Conservation (phyloP, 345 rosid genomes). For the Rhodamnia rubescens region DNA sequence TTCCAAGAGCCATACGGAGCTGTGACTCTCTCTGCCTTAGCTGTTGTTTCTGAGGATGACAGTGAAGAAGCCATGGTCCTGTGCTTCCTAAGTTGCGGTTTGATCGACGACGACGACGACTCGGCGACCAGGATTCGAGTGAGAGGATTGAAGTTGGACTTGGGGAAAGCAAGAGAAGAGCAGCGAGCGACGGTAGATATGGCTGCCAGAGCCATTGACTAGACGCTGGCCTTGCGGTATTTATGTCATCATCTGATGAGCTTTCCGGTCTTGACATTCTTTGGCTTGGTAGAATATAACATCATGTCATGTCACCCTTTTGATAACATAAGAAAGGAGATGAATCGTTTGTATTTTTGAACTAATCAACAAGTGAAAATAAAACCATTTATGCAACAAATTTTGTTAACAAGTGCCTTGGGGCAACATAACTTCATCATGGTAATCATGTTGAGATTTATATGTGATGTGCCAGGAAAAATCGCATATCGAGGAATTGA, state of each 20-base stretch:
- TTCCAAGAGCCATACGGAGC: slow-evolving; percentile 94
- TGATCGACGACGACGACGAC: neutral
- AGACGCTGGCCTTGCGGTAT: neutral
- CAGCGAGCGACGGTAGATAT: slow-evolving; percentile 18
- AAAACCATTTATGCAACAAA: no score
- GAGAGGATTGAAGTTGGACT: neutral
- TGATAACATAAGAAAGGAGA: no score
- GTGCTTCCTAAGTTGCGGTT: neutral
- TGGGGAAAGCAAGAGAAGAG: neutral
- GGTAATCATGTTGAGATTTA: no score
- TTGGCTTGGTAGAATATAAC: no score
- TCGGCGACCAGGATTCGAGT: neutral
- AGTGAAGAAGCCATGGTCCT: slow-evolving; percentile 47
- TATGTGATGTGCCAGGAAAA: no score
- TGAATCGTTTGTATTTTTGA: no score
- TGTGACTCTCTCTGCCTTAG: slow-evolving; percentile 15
- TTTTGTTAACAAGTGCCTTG: no score
- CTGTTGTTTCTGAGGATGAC: neutral
- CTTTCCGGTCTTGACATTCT: neutral
- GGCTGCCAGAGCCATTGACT: slow-evolving; percentile 14
- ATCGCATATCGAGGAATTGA: no score
- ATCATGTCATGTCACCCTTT: no score
- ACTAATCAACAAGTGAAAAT: no score
- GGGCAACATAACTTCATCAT: no score
- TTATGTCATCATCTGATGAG: neutral